Evolutionary conservation across 1,284 basidiomycete species (phyloP).

Genomic region (Marasmius sp.): DNA sequence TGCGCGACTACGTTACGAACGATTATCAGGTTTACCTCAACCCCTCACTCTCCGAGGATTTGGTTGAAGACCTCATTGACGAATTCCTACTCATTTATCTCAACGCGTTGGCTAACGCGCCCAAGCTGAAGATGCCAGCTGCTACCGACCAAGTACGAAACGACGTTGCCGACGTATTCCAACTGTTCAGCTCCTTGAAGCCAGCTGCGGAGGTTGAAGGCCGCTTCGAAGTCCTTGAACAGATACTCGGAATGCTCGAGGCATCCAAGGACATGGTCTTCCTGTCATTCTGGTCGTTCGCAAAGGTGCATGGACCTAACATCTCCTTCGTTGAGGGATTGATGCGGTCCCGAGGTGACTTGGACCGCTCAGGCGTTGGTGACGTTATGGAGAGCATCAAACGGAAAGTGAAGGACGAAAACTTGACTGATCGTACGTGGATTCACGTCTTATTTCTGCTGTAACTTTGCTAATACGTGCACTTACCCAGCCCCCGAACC

Average conservation of each 20-base stretch:
- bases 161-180: constrained; percentile 78
- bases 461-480: constrained; percentile 9
- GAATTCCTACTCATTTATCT: constrained; percentile 91
- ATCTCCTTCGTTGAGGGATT: constrained; percentile 88
- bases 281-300: constrained; percentile 94
- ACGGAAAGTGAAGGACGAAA: constrained; percentile 89
- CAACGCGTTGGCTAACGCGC: constrained; percentile 80
- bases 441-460: not conserved
- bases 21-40: constrained; percentile 94
- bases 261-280: constrained; percentile 93
- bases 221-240: constrained; percentile 87
- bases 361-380: constrained; percentile 84
- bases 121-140: constrained; percentile 86
- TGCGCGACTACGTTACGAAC: constrained; percentile 86
- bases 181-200: constrained; percentile 84
- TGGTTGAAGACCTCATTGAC: constrained; percentile 93
- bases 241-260: constrained; percentile 82
- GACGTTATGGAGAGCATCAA: constrained; percentile 95
- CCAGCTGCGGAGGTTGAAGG: constrained; percentile 78
- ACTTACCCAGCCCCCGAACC: constrained; percentile 61
- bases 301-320: constrained; percentile 94
- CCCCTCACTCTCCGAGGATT: constrained; percentile 86
- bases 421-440: constrained; percentile 78
- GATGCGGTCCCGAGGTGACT: constrained; percentile 87
- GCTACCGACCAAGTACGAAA: constrained; percentile 82